Percentiles rank a stretch among this genome's conserved stretches.
Evolutionary conservation across 768 basidiomycete genomes (phyloP).

Genomic region (Jaapia argillacea): DNA sequence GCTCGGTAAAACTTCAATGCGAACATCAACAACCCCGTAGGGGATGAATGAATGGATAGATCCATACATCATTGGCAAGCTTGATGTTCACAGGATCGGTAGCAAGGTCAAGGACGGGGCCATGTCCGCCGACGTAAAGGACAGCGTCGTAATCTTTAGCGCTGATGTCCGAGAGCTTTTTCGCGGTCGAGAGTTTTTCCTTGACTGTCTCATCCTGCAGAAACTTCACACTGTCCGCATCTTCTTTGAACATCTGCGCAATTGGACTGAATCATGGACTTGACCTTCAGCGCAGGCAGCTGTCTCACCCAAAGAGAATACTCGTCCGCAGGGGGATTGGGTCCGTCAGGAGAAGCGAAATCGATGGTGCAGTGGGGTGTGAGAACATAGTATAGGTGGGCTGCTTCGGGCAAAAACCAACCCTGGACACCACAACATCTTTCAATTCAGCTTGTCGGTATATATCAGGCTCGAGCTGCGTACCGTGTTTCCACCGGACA

Average conservation of each 20-base stretch:
- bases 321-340: constrained; percentile 21
- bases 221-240: neutral
- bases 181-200: neutral
- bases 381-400: constrained; percentile 60
- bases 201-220: neutral
- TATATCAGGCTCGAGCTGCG: constrained; percentile 12
- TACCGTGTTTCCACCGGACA: constrained; percentile 43
- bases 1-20: constrained; percentile 22
- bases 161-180: constrained; percentile 15
- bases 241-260: neutral
- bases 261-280: too few species aligned
- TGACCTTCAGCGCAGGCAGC: too few species aligned
- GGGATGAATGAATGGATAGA: neutral
- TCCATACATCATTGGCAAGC: neutral
- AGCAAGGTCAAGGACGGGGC: constrained; percentile 28
- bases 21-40: neutral
- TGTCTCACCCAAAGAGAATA: too few species aligned
- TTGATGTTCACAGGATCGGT: constrained; percentile 19
- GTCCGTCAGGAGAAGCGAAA: constrained; percentile 48
- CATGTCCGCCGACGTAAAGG: constrained; percentile 32
- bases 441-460: too few species aligned
- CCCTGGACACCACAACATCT: too few species aligned
- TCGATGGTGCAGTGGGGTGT: constrained; percentile 40
- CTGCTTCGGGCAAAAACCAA: constrained; percentile 72
- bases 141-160: constrained; percentile 26